Evolutionary conservation across 495 filamentous ascomycete species (phyloP), one percentile per base, ranked within the genome.

Genomic region (Daldinia bambusicola): DNA sequence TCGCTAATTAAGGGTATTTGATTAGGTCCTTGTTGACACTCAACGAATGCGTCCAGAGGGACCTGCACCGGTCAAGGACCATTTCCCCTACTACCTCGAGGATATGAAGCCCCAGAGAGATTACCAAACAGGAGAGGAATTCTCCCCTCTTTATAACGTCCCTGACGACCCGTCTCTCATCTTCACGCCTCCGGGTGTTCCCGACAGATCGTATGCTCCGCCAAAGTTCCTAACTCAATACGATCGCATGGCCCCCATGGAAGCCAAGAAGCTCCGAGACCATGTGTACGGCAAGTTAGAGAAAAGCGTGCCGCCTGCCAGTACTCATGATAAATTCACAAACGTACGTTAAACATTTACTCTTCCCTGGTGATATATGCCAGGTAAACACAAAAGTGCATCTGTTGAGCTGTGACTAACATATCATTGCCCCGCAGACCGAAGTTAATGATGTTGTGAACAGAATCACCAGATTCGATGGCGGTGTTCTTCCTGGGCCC

Each of bases 81-180:
- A 66, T 22, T 40, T 18, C 10, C 65, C 68, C 2, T 1, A 31
- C 4, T 65, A 63, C 8, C 5, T 52, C 4, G 14, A 22, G 1
- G 0, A 13, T 0, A 12, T 16, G 0, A 26, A 48, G 40, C 9
- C 16, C 2, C 76, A 78, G 60, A 34, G 37, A 26, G 76, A 78
- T 31, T 0, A 53, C 16, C 2, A 52, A 1, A 76, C 74, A 0
- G 74, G 76, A 0, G 64, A 67, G 22, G 50, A 64, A 57, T 52
- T 74, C n/a, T 71, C 76, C 14, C 76, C 76, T 0, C 13, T n/a
- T 6, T 78, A 78, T 50, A 0, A 31, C 1, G 74, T 78, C 13
- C 72, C 72, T 13, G 55, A 9, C 0, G 62, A 48, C 22, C 75
- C 75, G 0, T 70, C 72, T 12, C 55, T 78, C 4, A 63, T 76